Evolutionary conservation across 345 rosid genomes (phyloP).

Genomic region (Bretschneidera sinensis): DNA sequence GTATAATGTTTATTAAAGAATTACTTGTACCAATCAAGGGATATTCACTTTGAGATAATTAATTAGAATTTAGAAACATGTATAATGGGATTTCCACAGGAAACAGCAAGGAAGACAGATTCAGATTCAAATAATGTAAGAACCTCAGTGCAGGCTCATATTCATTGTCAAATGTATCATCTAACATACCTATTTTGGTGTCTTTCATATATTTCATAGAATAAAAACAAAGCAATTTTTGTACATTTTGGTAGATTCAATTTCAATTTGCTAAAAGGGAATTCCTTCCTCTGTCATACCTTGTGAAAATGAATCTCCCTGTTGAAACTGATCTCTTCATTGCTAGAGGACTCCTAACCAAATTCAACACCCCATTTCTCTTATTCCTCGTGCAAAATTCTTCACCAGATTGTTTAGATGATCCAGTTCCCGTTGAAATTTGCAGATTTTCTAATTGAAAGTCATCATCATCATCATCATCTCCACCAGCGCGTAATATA

Average conservation of each 20-base stretch:
- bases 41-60: too few species aligned
- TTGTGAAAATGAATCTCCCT: conserved; percentile 46
- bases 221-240: background rate
- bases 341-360: conserved; percentile 34
- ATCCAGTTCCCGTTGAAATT: conserved; percentile 12
- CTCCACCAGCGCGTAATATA: conserved; percentile 29
- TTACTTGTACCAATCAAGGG: too few species aligned
- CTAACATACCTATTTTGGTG: background rate
- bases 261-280: conserved; percentile 22
- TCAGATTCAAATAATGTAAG: background rate
- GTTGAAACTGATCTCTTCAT: conserved; percentile 58
- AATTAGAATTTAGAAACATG: too few species aligned
- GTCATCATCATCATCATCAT: conserved; percentile 21
- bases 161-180: background rate
- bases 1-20: too few species aligned
- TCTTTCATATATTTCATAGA: background rate
- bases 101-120: background rate
- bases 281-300: conserved; percentile 36
- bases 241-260: background rate
- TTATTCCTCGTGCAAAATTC: conserved; percentile 8
- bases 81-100: too few species aligned
- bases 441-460: background rate
- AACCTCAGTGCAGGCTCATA: background rate
- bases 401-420: conserved; percentile 15
- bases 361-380: conserved; percentile 10